Base-by-base conservation (phyloP, 805 yeast species). In the Lachancea meyersii region DNA sequence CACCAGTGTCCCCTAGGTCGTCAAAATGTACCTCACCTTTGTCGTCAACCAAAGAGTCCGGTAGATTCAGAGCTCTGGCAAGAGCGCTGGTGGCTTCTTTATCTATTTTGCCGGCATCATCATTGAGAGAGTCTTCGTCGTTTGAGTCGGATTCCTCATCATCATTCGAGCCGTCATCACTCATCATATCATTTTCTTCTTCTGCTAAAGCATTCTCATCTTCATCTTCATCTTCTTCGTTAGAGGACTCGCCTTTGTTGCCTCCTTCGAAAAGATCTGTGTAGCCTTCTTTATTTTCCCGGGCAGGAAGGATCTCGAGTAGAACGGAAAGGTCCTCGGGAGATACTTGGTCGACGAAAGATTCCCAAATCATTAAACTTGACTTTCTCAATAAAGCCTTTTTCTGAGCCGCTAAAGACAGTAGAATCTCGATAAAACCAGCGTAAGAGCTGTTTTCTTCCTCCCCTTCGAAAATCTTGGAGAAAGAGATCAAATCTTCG, bases 211-310 rank as follows among this genome's bases (percentile, higher is more conserved):
- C 60, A 9, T 51, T 55, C 14, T 57, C 64, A 1, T 61, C 70
- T 1, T 62, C 71, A 1, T 52, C 69, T 1, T 57, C 65, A 0
- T 61, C 68, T 18, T 67, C 76, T 31, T 57, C 68, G 14, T 68
- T 78, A 37, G 28, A 26, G 6, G 14, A 4, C 13, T 26, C 28
- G 28, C 28, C 28, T 26, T 26, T 14, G 13, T 71, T 71, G 9
- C 70, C 86, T 11, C 75, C 78, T 45, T 84, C 86, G 57, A 89
- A 89, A 53, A 91, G 64, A 35, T 75, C 74, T 20, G 73, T 72
- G 61, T 86, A 93, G 1, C 97, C 97, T 51, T 81, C 80, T 48
- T 80, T 77, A 59, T 84, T 86, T 61, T 89, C 97, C 55, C 76
- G 79, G 0, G 94, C 72, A 14, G 65, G 50, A 39, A 82, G 59